Percentiles rank a stretch among this genome's conserved stretches.
phyloP scores from a whole-genome alignment of 257 asterid genomes.

The Petrea volubilis region DNA sequence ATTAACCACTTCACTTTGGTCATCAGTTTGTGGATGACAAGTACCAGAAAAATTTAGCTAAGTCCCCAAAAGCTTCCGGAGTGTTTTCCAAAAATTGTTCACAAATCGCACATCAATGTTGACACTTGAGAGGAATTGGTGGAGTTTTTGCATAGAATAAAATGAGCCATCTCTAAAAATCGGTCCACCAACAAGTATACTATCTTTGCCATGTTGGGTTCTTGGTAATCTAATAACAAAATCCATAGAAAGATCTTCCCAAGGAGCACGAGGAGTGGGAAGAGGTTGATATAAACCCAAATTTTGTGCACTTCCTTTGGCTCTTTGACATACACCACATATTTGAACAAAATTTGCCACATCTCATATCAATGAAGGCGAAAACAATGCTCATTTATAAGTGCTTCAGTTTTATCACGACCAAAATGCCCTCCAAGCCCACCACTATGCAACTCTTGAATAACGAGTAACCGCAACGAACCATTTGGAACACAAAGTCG shows the following conservation, averaged over 20 bases:
- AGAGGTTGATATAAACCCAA: neutral
- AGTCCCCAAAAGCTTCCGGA: too few relatives aligned
- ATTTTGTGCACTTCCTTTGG: neutral
- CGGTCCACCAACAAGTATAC: neutral
- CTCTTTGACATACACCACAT: neutral
- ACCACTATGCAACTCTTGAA: neutral
- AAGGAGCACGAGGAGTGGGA: neutral
- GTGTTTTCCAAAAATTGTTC: too few relatives aligned
- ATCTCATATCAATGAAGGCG: neutral
- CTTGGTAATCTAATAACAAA: conserved; percentile 11
- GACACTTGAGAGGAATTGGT: too few relatives aligned
- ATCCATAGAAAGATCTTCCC: conserved; percentile 6
- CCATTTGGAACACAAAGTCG: too few relatives aligned
- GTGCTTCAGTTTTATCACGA: neutral
- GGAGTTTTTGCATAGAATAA: too few relatives aligned
- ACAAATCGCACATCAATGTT: too few relatives aligned
- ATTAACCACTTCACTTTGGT: too few relatives aligned
- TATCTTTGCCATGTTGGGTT: neutral
- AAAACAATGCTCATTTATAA: neutral
- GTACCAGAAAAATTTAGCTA: too few relatives aligned
- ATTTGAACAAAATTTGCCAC: neutral
- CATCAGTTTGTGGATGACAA: too few relatives aligned
- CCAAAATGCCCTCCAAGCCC: conserved; percentile 10
- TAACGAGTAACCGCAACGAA: neutral
- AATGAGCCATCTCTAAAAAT: too few relatives aligned